These are phyloP conservation scores for Yamadazyma ubonensis DNA, from an alignment of 805 yeast genomes.

Conservation along the genomic window DNA sequence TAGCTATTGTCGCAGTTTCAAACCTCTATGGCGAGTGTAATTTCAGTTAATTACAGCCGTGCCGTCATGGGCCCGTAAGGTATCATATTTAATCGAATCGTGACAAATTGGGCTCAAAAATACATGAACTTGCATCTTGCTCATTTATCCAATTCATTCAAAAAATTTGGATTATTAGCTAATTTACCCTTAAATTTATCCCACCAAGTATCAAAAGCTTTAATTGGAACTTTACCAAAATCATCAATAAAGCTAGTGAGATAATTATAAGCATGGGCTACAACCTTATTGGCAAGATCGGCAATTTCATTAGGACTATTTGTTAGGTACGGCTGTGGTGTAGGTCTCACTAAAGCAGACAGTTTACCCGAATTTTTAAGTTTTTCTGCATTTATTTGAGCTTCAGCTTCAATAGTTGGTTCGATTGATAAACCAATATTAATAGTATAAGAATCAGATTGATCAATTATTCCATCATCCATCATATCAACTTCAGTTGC, in stretches of 20 bases:
- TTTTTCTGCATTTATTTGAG: slow-evolving; percentile 49
- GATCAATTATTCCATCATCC: slow-evolving; percentile 31
- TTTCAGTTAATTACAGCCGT: background rate
- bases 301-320: slow-evolving; percentile 38
- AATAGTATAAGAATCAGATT: slow-evolving; percentile 28
- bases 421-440: slow-evolving; percentile 90
- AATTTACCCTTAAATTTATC: slow-evolving; percentile 75
- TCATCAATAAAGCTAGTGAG: slow-evolving; percentile 82
- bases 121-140: too few species aligned
- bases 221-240: slow-evolving; percentile 80
- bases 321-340: slow-evolving; percentile 16
- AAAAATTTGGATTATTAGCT: slow-evolving; percentile 77
- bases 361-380: slow-evolving; percentile 14
- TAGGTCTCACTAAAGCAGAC: slow-evolving; percentile 16
- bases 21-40: background rate
- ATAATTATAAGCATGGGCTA: slow-evolving; percentile 88
- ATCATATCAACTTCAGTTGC: slow-evolving; percentile 29
- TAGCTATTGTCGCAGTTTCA: background rate
- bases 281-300: slow-evolving; percentile 78
- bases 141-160: slow-evolving; percentile 44
- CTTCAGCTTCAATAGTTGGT: slow-evolving; percentile 64
- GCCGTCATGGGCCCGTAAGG: background rate
- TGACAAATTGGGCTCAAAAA: too few species aligned
- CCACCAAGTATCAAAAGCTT: slow-evolving; percentile 95
- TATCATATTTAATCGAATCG: too few species aligned